Conservation (phyloP, 1,284 basidiomycete genomes). For the Marasmius oreades region DNA sequence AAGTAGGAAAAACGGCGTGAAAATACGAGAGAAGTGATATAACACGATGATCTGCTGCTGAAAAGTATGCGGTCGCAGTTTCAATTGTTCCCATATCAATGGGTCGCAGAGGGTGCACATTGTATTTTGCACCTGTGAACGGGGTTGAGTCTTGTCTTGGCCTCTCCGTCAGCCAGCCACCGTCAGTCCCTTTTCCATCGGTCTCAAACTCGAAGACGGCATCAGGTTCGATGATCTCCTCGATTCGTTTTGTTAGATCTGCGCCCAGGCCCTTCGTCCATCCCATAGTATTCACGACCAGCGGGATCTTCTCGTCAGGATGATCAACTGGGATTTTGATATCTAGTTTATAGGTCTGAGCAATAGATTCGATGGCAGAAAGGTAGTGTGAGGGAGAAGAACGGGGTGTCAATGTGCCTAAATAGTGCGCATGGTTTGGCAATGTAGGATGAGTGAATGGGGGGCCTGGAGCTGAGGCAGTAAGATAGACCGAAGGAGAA, state of each 20-base stretch:
- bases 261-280: slow-evolving; percentile 95
- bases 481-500: background rate
- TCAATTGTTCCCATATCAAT: slow-evolving; percentile 28
- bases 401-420: slow-evolving; percentile 79
- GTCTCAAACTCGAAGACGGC: slow-evolving; percentile 66
- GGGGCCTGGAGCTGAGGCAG: slow-evolving; percentile 53
- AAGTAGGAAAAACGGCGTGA: slow-evolving; percentile 52
- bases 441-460: slow-evolving; percentile 78
- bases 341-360: slow-evolving; percentile 72
- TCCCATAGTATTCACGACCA: slow-evolving; percentile 95
- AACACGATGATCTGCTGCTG: slow-evolving; percentile 72
- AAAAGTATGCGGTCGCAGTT: slow-evolving; percentile 44
- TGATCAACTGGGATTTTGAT: slow-evolving; percentile 47
- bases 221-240: slow-evolving; percentile 62
- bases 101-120: slow-evolving; percentile 26
- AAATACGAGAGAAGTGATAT: slow-evolving; percentile 82
- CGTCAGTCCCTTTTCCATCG: slow-evolving; percentile 22
- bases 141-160: slow-evolving; percentile 5
- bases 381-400: slow-evolving; percentile 82
- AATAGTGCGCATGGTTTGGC: slow-evolving; percentile 77
- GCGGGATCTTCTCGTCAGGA: slow-evolving; percentile 51
- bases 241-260: slow-evolving; percentile 72
- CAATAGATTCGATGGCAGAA: slow-evolving; percentile 60
- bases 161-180: slow-evolving; percentile 16
- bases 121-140: slow-evolving; percentile 9